phyloP scores from a whole-genome alignment of 768 basidiomycete species.

The Mrakia blollopis region DNA sequence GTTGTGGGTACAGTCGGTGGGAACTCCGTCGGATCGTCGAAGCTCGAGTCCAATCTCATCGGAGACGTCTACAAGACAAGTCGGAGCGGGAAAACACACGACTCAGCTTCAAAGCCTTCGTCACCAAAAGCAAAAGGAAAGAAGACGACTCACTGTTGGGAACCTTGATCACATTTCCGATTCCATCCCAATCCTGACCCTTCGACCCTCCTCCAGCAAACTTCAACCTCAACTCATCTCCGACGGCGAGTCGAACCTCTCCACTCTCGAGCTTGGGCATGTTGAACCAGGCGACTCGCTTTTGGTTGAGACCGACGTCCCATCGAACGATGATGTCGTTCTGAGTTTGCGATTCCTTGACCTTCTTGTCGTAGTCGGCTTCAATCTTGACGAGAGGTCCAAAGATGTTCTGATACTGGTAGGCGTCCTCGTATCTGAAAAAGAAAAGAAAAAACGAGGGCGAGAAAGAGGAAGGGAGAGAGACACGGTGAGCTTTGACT shows the following conservation, averaged over 20 bases:
- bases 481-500: not conserved
- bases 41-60: constrained; percentile 96
- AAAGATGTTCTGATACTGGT: constrained; percentile 99
- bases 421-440: constrained; percentile 84
- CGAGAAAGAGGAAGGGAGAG: too few relatives aligned
- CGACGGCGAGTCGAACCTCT: constrained; percentile 92
- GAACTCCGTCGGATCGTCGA: constrained; percentile 82
- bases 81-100: not conserved
- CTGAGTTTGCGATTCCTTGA: constrained; percentile 98
- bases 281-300: constrained; percentile 96
- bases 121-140: not conserved
- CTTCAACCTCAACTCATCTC: constrained; percentile 85
- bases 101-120: not conserved
- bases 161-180: constrained; percentile 97
- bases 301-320: constrained; percentile 98
- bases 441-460: constrained; percentile 9
- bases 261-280: constrained; percentile 97
- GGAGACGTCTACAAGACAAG: constrained; percentile 67
- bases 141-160: constrained; percentile 74
- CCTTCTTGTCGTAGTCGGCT: constrained; percentile 94
- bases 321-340: constrained; percentile 92
- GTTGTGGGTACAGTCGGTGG: constrained; percentile 86
- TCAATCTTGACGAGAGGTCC: constrained; percentile 99
- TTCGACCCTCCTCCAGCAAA: constrained; percentile 81
- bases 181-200: constrained; percentile 75